phyloP scores from a whole-genome alignment of 1,284 basidiomycete species.

The Ustilago tritici region DNA sequence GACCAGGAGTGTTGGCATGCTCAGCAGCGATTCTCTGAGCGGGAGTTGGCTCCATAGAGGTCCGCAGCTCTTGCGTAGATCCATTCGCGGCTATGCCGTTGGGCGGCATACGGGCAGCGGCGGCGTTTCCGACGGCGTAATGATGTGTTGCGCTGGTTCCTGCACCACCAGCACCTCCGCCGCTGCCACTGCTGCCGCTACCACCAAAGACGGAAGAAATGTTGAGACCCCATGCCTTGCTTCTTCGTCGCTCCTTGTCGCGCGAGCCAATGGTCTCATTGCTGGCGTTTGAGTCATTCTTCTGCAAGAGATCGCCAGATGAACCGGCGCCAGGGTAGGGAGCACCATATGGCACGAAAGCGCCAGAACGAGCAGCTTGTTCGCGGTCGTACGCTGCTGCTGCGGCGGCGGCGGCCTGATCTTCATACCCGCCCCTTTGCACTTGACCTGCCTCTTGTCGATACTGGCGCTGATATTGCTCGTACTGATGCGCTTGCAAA shows the following conservation, averaged over 20 bases:
- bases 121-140: slow-evolving; percentile 17
- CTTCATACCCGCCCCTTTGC: slow-evolving; percentile 33
- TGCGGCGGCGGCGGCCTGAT: slow-evolving; percentile 26
- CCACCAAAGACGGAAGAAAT: slow-evolving; percentile 48
- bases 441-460: slow-evolving; percentile 22
- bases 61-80: slow-evolving; percentile 16
- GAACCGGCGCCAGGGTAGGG: slow-evolving; percentile 25
- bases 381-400: slow-evolving; percentile 30
- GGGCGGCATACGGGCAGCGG: slow-evolving; percentile 17
- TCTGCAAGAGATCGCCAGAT: slow-evolving; percentile 43
- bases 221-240: slow-evolving; percentile 57
- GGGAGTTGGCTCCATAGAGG: slow-evolving; percentile 41
- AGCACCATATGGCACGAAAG: slow-evolving; percentile 20
- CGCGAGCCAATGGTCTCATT: slow-evolving; percentile 52
- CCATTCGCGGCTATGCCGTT: slow-evolving; percentile 26
- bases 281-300: slow-evolving; percentile 49
- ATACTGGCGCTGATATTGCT: slow-evolving; percentile 44
- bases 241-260: slow-evolving; percentile 45
- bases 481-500: slow-evolving; percentile 43
- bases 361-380: slow-evolving; percentile 16
- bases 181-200: slow-evolving; percentile 31
- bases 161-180: slow-evolving; percentile 3
- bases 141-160: slow-evolving; percentile 11
- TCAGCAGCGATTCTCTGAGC: slow-evolving; percentile 55
- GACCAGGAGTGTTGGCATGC: slow-evolving; percentile 38